Conservation (phyloP, 495 filamentous ascomycete species). For the Neurospora sp. region DNA sequence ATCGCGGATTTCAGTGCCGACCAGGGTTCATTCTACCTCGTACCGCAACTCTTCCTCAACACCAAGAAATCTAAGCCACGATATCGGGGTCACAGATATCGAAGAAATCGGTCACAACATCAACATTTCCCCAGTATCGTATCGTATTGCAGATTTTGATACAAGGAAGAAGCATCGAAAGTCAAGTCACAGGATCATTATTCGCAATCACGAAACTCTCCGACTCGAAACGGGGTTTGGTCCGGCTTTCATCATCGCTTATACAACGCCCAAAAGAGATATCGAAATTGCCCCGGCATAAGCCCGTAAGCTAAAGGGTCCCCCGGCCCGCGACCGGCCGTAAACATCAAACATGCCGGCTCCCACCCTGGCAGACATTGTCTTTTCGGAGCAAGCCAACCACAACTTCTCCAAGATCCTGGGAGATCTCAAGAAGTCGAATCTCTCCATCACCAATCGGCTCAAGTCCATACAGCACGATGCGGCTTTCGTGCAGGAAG, state of each 20-base stretch:
- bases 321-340: not conserved
- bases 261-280: not conserved
- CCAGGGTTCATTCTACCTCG: not conserved
- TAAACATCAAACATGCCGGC: slow-evolving; percentile 5
- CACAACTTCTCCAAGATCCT: slow-evolving; percentile 45
- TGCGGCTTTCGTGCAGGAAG: slow-evolving; percentile 52
- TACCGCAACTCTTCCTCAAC: not conserved
- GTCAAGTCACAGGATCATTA: not conserved
- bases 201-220: not conserved
- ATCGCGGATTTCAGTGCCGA: not conserved
- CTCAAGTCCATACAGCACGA: slow-evolving; percentile 63
- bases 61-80: not conserved
- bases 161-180: not conserved
- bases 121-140: not conserved
- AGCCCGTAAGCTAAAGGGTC: not conserved
- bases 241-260: not conserved
- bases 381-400: slow-evolving; percentile 42
- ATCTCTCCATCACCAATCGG: slow-evolving; percentile 71
- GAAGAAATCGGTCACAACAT: not conserved
- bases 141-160: not conserved
- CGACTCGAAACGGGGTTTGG: not conserved
- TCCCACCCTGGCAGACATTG: slow-evolving; percentile 28
- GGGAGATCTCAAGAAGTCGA: slow-evolving; percentile 53
- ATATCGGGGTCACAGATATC: not conserved
- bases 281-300: not conserved